These are phyloP conservation scores for Ogataea methanolica DNA, from an alignment of 805 yeast species.

Conservation along the genomic window DNA sequence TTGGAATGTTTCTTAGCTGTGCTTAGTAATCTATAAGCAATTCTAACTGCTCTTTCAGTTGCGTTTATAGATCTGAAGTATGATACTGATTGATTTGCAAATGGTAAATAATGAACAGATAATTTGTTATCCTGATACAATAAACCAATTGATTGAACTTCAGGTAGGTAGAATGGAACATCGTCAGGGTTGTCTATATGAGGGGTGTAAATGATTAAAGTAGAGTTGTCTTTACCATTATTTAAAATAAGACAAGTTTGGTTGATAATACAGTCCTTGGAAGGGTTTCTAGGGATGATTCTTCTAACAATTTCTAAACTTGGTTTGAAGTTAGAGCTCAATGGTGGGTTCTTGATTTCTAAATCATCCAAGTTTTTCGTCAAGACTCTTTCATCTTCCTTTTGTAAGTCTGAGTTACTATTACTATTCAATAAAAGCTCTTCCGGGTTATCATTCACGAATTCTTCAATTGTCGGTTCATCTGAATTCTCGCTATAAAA, in stretches of 20 bases:
- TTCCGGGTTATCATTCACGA: conserved; percentile 29
- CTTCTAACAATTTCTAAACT: conserved; percentile 65
- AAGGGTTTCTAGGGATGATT: conserved; percentile 88
- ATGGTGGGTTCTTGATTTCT: conserved; percentile 33
- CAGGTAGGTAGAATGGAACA: conserved; percentile 87
- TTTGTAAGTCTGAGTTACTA: background rate
- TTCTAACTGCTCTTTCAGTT: conserved; percentile 66
- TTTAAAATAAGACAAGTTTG: conserved; percentile 70
- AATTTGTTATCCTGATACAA: conserved; percentile 42
- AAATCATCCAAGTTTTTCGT: conserved; percentile 36
- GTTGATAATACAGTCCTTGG: conserved; percentile 74
- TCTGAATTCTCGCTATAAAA: conserved; percentile 29
- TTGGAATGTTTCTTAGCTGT: conserved; percentile 80
- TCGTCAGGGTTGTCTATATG: conserved; percentile 57
- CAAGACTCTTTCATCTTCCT: conserved; percentile 18
- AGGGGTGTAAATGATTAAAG: conserved; percentile 71
- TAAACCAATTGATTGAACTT: conserved; percentile 74
- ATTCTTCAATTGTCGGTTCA: conserved; percentile 21
- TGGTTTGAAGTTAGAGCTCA: conserved; percentile 27
- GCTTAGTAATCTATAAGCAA: conserved; percentile 72
- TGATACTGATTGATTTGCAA: conserved; percentile 29
- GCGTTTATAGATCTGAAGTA: conserved; percentile 33
- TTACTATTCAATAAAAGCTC: conserved; percentile 24
- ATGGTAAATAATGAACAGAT: conserved; percentile 76
- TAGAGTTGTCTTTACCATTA: conserved; percentile 31